A percentile compares a stretch with the other conserved stretches of the same genome.
Evolutionary conservation across 2,329 filamentous ascomycete species (phyloP).

Genomic region (Hypoxylon sp.): DNA sequence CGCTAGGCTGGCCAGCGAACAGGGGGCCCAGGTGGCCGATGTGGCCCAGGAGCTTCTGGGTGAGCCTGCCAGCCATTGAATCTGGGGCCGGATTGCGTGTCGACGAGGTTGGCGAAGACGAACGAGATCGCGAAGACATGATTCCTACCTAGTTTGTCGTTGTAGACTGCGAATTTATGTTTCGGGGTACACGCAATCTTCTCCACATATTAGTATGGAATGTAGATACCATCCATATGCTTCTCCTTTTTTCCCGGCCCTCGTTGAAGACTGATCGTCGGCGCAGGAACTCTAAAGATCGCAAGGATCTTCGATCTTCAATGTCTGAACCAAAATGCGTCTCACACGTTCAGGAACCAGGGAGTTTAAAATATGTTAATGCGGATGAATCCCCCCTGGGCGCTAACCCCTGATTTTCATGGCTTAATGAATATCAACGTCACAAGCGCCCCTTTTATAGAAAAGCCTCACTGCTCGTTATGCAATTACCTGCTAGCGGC

Average conservation of each 20-base stretch:
- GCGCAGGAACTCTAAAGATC: conserved; percentile 33
- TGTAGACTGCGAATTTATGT: conserved; percentile 19
- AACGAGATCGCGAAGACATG: conserved; percentile 3
- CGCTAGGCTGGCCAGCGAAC: conserved; percentile 18
- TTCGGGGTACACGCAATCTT: conserved; percentile 37
- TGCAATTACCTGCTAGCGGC: conserved; percentile 1
- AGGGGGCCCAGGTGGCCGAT: conserved; percentile 35
- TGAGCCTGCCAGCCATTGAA: conserved; percentile 39
- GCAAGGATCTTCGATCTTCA: conserved; percentile 25
- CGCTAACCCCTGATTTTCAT: conserved; percentile 6
- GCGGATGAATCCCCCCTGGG: conserved; percentile 14
- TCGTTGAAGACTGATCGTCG: conserved; percentile 30
- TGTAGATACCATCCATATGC: conserved; percentile 19
- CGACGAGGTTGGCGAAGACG: not conserved
- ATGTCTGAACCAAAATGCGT: conserved; percentile 8
- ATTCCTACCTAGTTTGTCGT: not conserved
- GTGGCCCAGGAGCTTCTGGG: conserved; percentile 41
- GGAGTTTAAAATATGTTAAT: conserved; percentile 18
- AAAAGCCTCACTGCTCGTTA: not conserved
- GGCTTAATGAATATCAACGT: conserved; percentile 10
- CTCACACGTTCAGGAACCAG: conserved; percentile 7
- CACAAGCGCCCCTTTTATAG: conserved; percentile 4
- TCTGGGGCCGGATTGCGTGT: conserved; percentile 3
- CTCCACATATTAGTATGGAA: conserved; percentile 37
- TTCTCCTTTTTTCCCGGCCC: conserved; percentile 23